These are phyloP conservation scores for Kitagawia praeruptora DNA, from an alignment of 129 eudicot genomes.

Conservation along the genomic window DNA sequence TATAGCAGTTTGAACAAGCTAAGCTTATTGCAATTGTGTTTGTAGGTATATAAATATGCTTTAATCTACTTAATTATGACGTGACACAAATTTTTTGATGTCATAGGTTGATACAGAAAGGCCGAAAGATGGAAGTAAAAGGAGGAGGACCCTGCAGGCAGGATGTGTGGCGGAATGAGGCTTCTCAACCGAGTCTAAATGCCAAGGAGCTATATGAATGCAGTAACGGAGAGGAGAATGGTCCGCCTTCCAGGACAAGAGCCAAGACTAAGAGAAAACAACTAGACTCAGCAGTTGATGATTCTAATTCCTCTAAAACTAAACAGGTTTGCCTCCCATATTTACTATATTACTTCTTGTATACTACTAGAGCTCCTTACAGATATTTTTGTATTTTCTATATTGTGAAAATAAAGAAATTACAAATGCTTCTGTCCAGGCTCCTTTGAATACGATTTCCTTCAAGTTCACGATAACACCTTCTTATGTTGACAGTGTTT, in stretches of 20 bases:
- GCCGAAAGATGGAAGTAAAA: conserved; percentile 17
- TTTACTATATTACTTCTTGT: not conserved
- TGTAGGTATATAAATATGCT: no score
- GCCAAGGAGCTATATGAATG: not conserved
- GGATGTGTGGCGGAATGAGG: conserved; percentile 15
- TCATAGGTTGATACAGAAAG: not conserved
- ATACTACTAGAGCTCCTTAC: not conserved
- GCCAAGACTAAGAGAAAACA: conserved; percentile 46
- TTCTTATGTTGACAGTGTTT: no score
- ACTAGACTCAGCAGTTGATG: not conserved
- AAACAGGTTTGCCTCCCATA: conserved; percentile 20
- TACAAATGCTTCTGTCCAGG: no score
- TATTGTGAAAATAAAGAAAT: no score
- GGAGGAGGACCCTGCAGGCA: conserved; percentile 27
- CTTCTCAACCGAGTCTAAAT: not conserved
- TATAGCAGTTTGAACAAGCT: not conserved
- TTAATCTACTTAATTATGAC: no score
- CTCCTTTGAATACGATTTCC: no score
- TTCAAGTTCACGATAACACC: no score
- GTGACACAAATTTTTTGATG: not conserved
- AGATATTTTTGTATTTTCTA: no score
- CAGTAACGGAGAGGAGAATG: conserved; percentile 11
- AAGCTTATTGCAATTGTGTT: not conserved
- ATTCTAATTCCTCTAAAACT: conserved; percentile 6
- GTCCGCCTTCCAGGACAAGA: conserved; percentile 30